Evolutionary conservation across 2,329 filamentous ascomycete species (phyloP).

Genomic region (Xylariaceae sp.): DNA sequence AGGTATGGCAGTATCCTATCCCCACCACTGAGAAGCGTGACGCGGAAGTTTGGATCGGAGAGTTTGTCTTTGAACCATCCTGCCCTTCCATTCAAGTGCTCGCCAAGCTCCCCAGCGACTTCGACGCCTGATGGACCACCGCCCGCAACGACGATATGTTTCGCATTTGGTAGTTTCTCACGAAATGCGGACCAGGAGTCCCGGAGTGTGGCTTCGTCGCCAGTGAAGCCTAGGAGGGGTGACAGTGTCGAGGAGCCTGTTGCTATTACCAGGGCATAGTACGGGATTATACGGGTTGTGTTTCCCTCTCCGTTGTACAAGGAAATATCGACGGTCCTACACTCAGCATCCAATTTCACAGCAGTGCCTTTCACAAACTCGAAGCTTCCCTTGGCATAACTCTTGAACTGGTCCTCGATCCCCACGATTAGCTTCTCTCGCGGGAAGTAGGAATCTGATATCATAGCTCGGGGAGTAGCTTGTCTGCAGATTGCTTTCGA

Average conservation of each 20-base stretch:
- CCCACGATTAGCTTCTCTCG: conserved; percentile 44
- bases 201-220: conserved; percentile 33
- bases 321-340: conserved; percentile 33
- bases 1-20: conserved; percentile 41
- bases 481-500: conserved; percentile 41
- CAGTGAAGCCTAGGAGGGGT: conserved; percentile 41
- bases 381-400: conserved; percentile 39
- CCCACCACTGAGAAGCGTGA: conserved; percentile 43
- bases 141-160: conserved; percentile 43
- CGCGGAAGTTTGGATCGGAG: conserved; percentile 36
- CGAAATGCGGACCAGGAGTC: conserved; percentile 40
- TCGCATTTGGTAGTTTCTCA: conserved; percentile 36
- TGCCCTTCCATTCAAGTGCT: conserved; percentile 47
- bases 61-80: conserved; percentile 36
- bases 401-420: conserved; percentile 37
- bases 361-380: conserved; percentile 43
- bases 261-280: conserved; percentile 47
- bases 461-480: conserved; percentile 45
- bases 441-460: conserved; percentile 43
- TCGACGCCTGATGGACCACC: conserved; percentile 46
- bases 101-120: conserved; percentile 48
- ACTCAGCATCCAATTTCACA: conserved; percentile 33
- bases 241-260: conserved; percentile 47
- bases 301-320: not conserved
- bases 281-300: conserved; percentile 28